Conservation (phyloP, 1,284 basidiomycete species). For the Hypsizygus ulmarius region DNA sequence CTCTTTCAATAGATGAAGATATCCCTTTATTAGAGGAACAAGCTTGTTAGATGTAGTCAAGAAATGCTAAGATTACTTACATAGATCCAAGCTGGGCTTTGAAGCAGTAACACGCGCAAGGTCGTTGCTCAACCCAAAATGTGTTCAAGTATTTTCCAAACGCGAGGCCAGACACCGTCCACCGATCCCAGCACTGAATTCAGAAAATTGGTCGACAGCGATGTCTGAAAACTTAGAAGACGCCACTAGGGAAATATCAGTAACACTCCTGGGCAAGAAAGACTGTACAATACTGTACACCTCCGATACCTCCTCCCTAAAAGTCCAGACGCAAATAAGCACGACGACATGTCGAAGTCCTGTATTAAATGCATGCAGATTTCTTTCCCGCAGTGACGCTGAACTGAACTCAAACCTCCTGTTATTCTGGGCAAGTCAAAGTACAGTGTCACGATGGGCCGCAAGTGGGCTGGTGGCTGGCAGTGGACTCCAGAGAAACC, state of each 20-base stretch:
- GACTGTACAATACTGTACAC: background rate
- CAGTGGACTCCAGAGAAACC: no score
- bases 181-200: slow-evolving; percentile 44
- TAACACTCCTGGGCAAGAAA: background rate
- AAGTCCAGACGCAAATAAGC: background rate
- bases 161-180: slow-evolving; percentile 43
- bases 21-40: slow-evolving; percentile 26
- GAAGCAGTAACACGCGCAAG: slow-evolving; percentile 32
- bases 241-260: slow-evolving; percentile 25
- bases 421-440: no score
- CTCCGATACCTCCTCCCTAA: slow-evolving; percentile 14
- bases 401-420: no score
- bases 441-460: no score
- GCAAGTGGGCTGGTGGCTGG: no score
- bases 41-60: background rate
- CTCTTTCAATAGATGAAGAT: slow-evolving; percentile 40
- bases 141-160: slow-evolving; percentile 37
- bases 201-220: slow-evolving; percentile 37
- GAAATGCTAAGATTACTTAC: slow-evolving; percentile 13
- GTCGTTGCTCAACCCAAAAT: slow-evolving; percentile 41
- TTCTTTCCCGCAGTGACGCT: no score
- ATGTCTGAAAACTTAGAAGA: slow-evolving; percentile 37
- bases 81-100: slow-evolving; percentile 27
- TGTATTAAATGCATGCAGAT: no score
- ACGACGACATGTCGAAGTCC: no score